phyloP scores from a whole-genome alignment of 2,329 filamentous ascomycete genomes.

The Colletotrichum incanum region DNA sequence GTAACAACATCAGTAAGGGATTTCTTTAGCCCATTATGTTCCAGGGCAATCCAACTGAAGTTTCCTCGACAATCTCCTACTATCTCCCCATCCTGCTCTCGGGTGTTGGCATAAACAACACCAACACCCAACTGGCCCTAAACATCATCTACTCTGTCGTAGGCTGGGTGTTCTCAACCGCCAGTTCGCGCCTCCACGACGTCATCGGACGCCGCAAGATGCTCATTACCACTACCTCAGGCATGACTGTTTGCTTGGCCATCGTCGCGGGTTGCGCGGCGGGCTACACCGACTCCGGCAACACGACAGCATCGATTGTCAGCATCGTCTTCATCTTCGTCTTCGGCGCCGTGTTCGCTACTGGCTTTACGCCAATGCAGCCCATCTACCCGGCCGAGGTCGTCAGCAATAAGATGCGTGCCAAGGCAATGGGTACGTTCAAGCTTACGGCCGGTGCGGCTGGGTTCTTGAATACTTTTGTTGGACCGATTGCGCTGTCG shows the following conservation, averaged over 20 bases:
- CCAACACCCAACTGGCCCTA: constrained; percentile 56
- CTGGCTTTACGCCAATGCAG: constrained; percentile 56
- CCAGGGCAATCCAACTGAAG: constrained; percentile 6
- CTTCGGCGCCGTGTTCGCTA: constrained; percentile 55
- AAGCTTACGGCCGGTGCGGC: constrained; percentile 55
- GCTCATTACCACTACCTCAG: constrained; percentile 54
- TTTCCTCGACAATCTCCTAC: constrained; percentile 49
- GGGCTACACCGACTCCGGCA: constrained; percentile 53
- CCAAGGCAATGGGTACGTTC: constrained; percentile 54
- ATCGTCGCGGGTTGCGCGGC: constrained; percentile 56
- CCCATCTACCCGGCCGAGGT: constrained; percentile 57
- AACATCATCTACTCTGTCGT: constrained; percentile 59
- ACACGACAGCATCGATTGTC: constrained; percentile 51
- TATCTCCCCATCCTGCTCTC: constrained; percentile 59
- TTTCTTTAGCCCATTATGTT: constrained; percentile 46
- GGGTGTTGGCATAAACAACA: constrained; percentile 57
- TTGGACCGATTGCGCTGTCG: constrained; percentile 49
- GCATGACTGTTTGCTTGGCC: constrained; percentile 55
- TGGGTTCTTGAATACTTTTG: constrained; percentile 55
- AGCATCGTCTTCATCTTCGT: constrained; percentile 58
- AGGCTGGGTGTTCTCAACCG: constrained; percentile 55
- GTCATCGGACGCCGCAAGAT: constrained; percentile 58
- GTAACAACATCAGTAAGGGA: constrained; percentile 47
- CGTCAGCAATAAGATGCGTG: constrained; percentile 56
- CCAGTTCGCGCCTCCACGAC: constrained; percentile 57